Base-by-base conservation (phyloP, 2,329 filamentous ascomycete genomes). In the Karstenula rhodostoma region DNA sequence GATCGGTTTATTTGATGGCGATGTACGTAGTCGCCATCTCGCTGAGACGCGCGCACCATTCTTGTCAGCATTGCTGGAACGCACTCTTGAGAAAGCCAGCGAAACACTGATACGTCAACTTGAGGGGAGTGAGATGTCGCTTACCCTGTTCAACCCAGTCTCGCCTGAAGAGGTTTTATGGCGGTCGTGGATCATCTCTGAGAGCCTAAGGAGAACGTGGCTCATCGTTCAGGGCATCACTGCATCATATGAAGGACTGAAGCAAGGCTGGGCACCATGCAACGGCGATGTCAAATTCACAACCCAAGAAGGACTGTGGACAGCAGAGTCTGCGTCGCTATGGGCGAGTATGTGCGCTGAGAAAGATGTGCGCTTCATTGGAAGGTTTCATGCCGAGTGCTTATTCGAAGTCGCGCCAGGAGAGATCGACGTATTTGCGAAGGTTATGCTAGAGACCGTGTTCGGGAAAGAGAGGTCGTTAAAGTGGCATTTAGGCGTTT, bases 1-100 rank as follows among this genome's bases (percentile, higher is more conserved):
- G 35, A 82, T 86, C 58, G 73, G 80, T 15, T 71, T 86, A 33
- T 85, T 84, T 57, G 83, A 85, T 65, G 81, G 81, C 15, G 80
- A 84, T 64, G 79, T 85, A n/a, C 67, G 75, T 17, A 71, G 78
- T 5, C 76, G 80, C 1, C 72, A 77, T 35, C 68, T 78, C 4
- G 79, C 80, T 27, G 82, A 75, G 78, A 57, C 68, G 58, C 60
- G 75, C 62, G 35, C 25, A 25, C 27, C 52, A 7, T 22, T 56
- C 9, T 4, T 57, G 29, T 37, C 35, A 22, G 17, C 25, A 27
- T 15, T 49, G 22, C 37, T 56, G 4, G 52, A 59, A 29, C 52
- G 42, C 47, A 23, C 42, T 4, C 37, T 59, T 22, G 25, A 53
- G 29, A 59, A 59, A 4, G 47, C 56, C 29, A 46, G 44, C 12